Base-by-base conservation (phyloP, 768 basidiomycete genomes). In the Lactarius indigo region DNA sequence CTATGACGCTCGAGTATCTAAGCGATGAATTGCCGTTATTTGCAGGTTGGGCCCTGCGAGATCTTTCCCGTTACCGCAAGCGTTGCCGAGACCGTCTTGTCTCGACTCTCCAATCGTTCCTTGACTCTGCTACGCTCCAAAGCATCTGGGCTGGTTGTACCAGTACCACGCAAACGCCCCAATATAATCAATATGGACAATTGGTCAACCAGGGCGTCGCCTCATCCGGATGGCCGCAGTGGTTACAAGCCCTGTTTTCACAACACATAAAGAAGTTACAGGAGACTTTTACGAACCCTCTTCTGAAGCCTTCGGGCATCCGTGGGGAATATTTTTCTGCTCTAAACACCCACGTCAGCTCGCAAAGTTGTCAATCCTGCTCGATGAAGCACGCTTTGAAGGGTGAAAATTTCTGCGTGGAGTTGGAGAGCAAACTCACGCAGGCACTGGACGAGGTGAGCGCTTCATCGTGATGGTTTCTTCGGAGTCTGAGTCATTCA, bases 211-310 rank as follows among this genome's bases (percentile, higher is more conserved):
- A 39, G 13, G 37, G 20, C 8, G 18, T 10, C 1, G n/a, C 23
- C 1, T 23, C 3, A 23, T 10, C 28, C 72, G 71, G 52, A 72
- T 68, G 66, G 77, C 70, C 1, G n/a, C n/a, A n/a, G n/a, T n/a
- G n/a, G n/a, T n/a, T n/a, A 69, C 68, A 12, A 42, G 7, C 8
- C 1, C 0, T 58, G 33, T 50, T 64, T 35, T 20, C 44, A 28
- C 5, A 6, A 9, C 18, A 23, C n/a, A 20, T 47, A 12, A 15
- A 6, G 4, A 18, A 57, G 9, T 33, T 37, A 13, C n/a, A 33
- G 12, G n/a, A 64, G 17, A 20, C 33, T 17, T 58, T 57, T 57
- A n/a, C 56, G 1, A 37, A 9, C 18, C 57, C 63, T 28, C 44
- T 64, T n/a, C n/a, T 50, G 0, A 31, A 41, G 13, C 44, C 57